A percentile compares a stretch with the other conserved stretches of the same genome.
These are phyloP conservation scores for Fusarium cyanostomum DNA, from an alignment of 2,329 filamentous ascomycete species.

Conservation along the genomic window DNA sequence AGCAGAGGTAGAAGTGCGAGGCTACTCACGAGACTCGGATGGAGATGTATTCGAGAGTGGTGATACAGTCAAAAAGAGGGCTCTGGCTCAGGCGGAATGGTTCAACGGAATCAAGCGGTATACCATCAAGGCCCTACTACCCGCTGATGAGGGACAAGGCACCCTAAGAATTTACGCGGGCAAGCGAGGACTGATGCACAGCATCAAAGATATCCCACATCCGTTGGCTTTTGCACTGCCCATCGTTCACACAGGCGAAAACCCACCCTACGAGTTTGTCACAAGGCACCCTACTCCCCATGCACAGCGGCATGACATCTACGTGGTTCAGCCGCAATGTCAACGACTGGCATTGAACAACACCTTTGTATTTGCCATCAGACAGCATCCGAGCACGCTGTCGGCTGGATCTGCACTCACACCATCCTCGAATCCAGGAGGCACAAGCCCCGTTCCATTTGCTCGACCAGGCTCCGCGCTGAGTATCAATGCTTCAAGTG, in stretches of 20 bases:
- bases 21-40: constrained; percentile 82
- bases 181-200: constrained; percentile 95
- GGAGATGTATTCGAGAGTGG: constrained; percentile 95
- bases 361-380: constrained; percentile 95
- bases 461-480: constrained; percentile 68
- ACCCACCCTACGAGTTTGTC: constrained; percentile 93
- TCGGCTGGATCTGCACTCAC: constrained; percentile 51
- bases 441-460: constrained; percentile 68
- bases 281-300: constrained; percentile 95
- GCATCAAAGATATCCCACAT: constrained; percentile 94
- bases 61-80: constrained; percentile 84
- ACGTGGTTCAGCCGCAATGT: constrained; percentile 96
- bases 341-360: constrained; percentile 89
- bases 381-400: constrained; percentile 81
- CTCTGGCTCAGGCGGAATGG: constrained; percentile 93
- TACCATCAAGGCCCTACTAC: constrained; percentile 90
- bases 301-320: constrained; percentile 96
- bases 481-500: constrained; percentile 70
- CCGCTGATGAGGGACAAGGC: constrained; percentile 89
- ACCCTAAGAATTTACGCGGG: constrained; percentile 92
- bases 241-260: constrained; percentile 88
- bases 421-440: constrained; percentile 58
- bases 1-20: constrained; percentile 88
- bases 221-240: constrained; percentile 90
- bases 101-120: constrained; percentile 86